Percentiles rank a stretch among this genome's conserved stretches.
Evolutionary conservation across 1,284 basidiomycete species (phyloP).

Genomic region (Irpex sp.): DNA sequence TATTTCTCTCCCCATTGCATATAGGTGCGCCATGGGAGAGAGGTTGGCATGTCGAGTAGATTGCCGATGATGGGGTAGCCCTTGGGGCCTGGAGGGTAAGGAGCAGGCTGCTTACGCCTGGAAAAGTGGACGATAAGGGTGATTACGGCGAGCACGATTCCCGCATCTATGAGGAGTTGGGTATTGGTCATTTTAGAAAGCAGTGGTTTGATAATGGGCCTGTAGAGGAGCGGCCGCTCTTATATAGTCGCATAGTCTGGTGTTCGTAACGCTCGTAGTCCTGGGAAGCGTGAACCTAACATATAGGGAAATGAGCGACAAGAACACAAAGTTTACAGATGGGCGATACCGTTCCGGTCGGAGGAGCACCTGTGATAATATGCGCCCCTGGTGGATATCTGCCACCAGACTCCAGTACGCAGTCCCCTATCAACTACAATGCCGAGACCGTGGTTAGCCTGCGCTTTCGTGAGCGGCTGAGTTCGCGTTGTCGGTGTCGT

Average conservation of each 20-base stretch:
- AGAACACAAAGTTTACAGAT: neutral
- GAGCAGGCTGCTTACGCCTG: neutral
- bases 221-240: neutral
- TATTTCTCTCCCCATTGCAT: constrained; percentile 17
- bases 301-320: neutral
- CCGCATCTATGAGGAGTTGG: neutral
- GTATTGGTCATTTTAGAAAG: neutral
- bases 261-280: neutral
- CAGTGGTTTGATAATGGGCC: neutral
- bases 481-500: no score
- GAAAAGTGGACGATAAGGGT: neutral
- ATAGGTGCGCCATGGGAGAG: constrained; percentile 18
- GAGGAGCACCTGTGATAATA: neutral
- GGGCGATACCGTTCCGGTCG: neutral
- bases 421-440: neutral
- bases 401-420: neutral
- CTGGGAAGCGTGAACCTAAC: neutral
- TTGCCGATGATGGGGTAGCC: constrained; percentile 18
- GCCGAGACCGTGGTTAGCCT: neutral
- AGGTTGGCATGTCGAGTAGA: constrained; percentile 16
- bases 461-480: no score
- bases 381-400: neutral
- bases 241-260: neutral
- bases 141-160: neutral
- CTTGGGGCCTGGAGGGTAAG: neutral